Conservation (phyloP, 345 rosid genomes). For the Xanthoceras sorbifolium region DNA sequence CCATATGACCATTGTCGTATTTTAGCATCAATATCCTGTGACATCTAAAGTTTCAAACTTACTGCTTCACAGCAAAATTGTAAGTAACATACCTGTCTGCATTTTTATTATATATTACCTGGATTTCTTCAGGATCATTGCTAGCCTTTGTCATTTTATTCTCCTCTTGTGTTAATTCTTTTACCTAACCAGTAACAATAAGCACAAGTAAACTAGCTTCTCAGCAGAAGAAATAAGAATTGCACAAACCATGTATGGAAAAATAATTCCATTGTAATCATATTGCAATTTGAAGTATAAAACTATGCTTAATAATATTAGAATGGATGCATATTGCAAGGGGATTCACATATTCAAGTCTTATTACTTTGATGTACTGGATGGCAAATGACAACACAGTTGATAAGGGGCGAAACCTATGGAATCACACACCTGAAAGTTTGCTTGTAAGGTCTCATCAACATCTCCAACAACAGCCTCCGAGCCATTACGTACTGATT, state of each 20-base stretch:
- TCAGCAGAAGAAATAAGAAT: conserved; percentile 10
- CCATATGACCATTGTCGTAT: conserved; percentile 78
- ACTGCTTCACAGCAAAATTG: conserved; percentile 6
- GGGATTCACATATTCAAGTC: background rate
- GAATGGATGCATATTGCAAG: background rate
- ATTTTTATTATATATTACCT: conserved; percentile 36
- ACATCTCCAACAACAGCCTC: conserved; percentile 40
- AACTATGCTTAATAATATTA: background rate
- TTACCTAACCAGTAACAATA: conserved; percentile 51
- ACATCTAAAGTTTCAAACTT: conserved; percentile 12
- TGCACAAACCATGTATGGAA: background rate
- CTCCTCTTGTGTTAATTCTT: conserved; percentile 56
- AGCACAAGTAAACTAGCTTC: conserved; percentile 10
- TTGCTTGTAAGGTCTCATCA: conserved; percentile 49
- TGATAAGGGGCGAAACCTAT: background rate
- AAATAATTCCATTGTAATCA: background rate
- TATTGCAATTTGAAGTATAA: background rate
- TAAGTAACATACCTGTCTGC: conserved; percentile 8
- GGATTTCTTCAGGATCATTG: conserved; percentile 42
- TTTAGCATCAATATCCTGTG: conserved; percentile 65
- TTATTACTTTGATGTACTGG: background rate
- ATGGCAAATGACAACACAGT: background rate
- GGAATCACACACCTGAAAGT: conserved; percentile 45
- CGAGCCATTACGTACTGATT: conserved; percentile 31
- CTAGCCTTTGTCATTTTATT: conserved; percentile 27